Base-by-base conservation (phyloP, 2,329 filamentous ascomycete genomes). In the Arthrobotrys conoides region DNA sequence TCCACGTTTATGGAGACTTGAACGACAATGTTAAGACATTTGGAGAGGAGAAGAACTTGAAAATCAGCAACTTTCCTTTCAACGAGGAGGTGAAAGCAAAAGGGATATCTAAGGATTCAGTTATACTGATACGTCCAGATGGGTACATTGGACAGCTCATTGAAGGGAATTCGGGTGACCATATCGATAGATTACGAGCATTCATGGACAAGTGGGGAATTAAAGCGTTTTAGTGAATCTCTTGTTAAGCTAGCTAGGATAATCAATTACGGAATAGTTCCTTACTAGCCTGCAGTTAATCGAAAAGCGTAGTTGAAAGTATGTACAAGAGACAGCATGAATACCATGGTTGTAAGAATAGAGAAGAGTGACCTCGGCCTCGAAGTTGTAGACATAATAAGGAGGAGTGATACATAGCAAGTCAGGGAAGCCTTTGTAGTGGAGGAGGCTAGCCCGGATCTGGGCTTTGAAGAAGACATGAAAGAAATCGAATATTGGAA, bases 201-300 rank as follows among this genome's bases (percentile, higher is more conserved):
- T 77, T 53, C 27, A 18, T 77, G 16, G 73, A 77, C 9, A 71
- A 49, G 14, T 77, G 73, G 73, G 73, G 33, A 10, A 55, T 77
- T 6, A 30, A 68, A 24, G 48, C 67, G 10, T 64, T 77, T 49
- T 76, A 38, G 53, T 51, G 36, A 3, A 38, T 65, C 20, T 8
- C 33, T 5, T 20, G 10, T 59, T 30, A n/a, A 5, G 30, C n/a
- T 33, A 44, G 20, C 22, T 51, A 24, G 14, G 24, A 46, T 18
- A 46, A 46, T 46, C 8, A 8, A 46, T 46, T 36, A 10, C 33
- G 9, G 33, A 10, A 36, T 36, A 8, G 8, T n/a, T n/a, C n/a
- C n/a, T n/a, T 30, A 30, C 6, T 30, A 30, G 3, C 27, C 33
- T 36, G 5, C 33, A 36, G 33, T 12, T 36, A 36, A 12, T 8